Base-by-base conservation (phyloP, 257 asterid genomes). In the Eustoma russellianum region DNA sequence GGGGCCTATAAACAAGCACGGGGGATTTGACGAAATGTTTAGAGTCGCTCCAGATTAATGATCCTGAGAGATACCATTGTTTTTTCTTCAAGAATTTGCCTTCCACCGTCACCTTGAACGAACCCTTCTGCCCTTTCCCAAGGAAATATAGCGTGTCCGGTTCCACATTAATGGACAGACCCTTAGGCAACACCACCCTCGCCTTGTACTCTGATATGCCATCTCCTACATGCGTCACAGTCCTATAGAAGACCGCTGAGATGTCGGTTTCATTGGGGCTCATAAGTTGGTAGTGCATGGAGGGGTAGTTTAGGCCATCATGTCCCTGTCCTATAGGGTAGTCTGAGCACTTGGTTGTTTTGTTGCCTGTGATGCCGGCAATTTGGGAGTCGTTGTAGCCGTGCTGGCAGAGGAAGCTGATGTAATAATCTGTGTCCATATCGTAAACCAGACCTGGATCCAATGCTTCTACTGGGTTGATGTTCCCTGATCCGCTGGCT, bases 381-480 rank as follows among this genome's bases (percentile, higher is more conserved):
- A 62, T 53, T 33, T 62, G 55, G 47, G 53, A 49, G 43, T 52
- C 12, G 17, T 30, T 55, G 56, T 63, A 63, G 28, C 68, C 68
- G 15, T 15, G 16, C 56, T 63, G 48, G 17, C 88, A 83, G 0
- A 86, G 65, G 51, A 80, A 68, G 11, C 17, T 17, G 15, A 80
- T 24, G 60, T 80, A 83, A 56, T 86, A 85, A 3, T 7, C 57
- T 0, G 69, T 60, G 0, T 61, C 58, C 62, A 67, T 72, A 63
- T 83, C 90, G 17, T 83, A 83, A 8, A 83, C 33, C 30, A 83
- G 81, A 7, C 95, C 90, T 0, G 95, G 95, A 63, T 83, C 79
- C 19, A 83, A 59, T 15, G 95, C 95, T 50, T 50, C 56, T 0
- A 66, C 2, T 3, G 95, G 85, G 44, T 75, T 72, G 35, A 86